phyloP scores from a whole-genome alignment of 768 basidiomycete species.

The Lentinula aciculospora region DNA sequence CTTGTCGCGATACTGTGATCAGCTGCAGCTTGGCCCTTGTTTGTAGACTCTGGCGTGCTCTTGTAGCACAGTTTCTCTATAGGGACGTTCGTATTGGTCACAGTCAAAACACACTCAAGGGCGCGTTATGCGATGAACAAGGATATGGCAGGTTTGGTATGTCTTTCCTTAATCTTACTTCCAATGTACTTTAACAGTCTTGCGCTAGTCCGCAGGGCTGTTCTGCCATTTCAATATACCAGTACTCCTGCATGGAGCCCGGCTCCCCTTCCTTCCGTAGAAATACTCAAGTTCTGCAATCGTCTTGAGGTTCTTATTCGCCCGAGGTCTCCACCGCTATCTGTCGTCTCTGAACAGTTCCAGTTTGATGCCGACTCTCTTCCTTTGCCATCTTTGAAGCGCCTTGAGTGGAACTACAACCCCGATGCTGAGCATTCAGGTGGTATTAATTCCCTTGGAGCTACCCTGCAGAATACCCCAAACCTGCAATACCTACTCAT shows the following conservation, averaged over 20 bases:
- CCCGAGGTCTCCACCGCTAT: constrained; percentile 24
- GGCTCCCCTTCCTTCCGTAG: constrained; percentile 28
- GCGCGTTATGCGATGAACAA: constrained; percentile 21
- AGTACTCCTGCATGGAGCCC: constrained; percentile 24
- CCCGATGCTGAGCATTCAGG: constrained; percentile 52
- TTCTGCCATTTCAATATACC: constrained; percentile 54
- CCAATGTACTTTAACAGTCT: background rate
- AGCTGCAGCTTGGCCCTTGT: constrained; percentile 44
- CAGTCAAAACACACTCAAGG: constrained; percentile 24
- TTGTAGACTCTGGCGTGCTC: constrained; percentile 50
- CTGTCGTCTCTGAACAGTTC: constrained; percentile 30
- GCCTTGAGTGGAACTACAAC: constrained; percentile 68
- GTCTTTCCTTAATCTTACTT: background rate
- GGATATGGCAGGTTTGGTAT: constrained; percentile 18
- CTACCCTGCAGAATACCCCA: constrained; percentile 47
- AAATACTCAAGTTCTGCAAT: constrained; percentile 44
- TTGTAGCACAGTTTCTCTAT: constrained; percentile 43
- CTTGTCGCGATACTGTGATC: constrained; percentile 26
- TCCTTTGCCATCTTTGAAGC: constrained; percentile 43
- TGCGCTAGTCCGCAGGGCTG: constrained; percentile 46
- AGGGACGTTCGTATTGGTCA: constrained; percentile 43
- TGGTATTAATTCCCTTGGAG: constrained; percentile 56
- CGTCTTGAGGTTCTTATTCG: constrained; percentile 52
- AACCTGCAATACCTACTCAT: constrained; percentile 49
- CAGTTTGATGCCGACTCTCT: constrained; percentile 47